Evolutionary conservation across 1,284 basidiomycete genomes (phyloP).

Genomic region (Chalciporus sp.): DNA sequence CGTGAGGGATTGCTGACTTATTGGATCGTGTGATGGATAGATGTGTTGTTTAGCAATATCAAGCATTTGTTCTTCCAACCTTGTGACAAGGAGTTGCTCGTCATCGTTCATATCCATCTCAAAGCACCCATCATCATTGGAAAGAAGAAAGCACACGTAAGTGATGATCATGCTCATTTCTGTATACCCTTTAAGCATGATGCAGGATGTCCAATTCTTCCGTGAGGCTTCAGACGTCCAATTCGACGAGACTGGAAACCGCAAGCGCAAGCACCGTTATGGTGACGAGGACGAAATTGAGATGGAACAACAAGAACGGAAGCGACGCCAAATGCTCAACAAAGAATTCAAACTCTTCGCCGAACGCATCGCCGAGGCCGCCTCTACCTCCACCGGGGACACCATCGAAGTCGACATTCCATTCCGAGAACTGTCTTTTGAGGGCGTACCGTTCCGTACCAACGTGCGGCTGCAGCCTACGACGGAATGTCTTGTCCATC

Average conservation of each 20-base stretch:
- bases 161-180: constrained; percentile 24
- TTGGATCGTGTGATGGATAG: constrained; percentile 41
- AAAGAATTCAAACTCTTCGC: constrained; percentile 95
- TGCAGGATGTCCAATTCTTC: constrained; percentile 95
- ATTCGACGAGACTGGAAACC: constrained; percentile 99
- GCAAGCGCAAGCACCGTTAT: constrained; percentile 95
- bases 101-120: constrained; percentile 93
- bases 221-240: constrained; percentile 98
- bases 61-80: constrained; percentile 99
- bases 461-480: constrained; percentile 95
- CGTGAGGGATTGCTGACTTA: constrained; percentile 13
- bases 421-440: constrained; percentile 96
- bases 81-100: constrained; percentile 95
- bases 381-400: constrained; percentile 73
- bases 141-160: constrained; percentile 93
- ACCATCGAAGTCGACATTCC: constrained; percentile 94
- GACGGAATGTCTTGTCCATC: constrained; percentile 95
- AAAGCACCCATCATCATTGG: constrained; percentile 98
- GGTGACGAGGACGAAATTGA: constrained; percentile 99
- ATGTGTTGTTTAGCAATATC: constrained; percentile 96
- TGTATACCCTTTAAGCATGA: constrained; percentile 2
- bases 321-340: constrained; percentile 87
- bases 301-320: constrained; percentile 96
- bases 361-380: constrained; percentile 90
- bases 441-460: constrained; percentile 95